A percentile compares a stretch with the other conserved stretches of the same genome.
These are phyloP conservation scores for Boletellus ananiceps DNA, from an alignment of 768 basidiomycete species.

Conservation along the genomic window DNA sequence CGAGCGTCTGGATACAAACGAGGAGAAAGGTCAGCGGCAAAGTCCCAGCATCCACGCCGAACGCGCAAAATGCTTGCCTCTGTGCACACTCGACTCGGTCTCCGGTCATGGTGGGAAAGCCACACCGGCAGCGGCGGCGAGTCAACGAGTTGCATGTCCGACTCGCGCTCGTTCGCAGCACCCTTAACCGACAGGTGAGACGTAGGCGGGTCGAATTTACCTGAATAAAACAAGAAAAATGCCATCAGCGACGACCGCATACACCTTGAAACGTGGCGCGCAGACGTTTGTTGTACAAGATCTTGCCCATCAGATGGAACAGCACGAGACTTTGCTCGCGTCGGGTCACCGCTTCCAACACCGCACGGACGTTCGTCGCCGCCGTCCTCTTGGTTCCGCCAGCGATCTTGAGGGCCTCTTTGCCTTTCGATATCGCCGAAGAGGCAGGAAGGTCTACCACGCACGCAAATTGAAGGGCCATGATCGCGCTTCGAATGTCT, in stretches of 20 bases:
- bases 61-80: constrained; percentile 46
- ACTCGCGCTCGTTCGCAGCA: constrained; percentile 51
- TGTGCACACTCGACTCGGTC: constrained; percentile 69
- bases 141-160: constrained; percentile 53
- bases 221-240: constrained; percentile 33
- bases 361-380: constrained; percentile 24
- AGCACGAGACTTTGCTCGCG: constrained; percentile 83
- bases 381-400: constrained; percentile 7
- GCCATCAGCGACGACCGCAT: constrained; percentile 1
- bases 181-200: constrained; percentile 58
- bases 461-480: constrained; percentile 87
- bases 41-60: not conserved
- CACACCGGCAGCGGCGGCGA: constrained; percentile 55
- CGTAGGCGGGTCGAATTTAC: constrained; percentile 66
- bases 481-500: constrained; percentile 90
- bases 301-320: constrained; percentile 91
- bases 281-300: constrained; percentile 91
- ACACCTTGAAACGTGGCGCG: not conserved
- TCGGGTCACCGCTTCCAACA: constrained; percentile 72
- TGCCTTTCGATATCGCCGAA: constrained; percentile 16
- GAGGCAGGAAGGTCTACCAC: constrained; percentile 32
- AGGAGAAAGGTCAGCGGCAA: not conserved
- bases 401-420: constrained; percentile 32
- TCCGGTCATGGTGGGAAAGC: constrained; percentile 55
- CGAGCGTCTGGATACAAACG: constrained; percentile 49